These are phyloP conservation scores for Cochlearia excelsa DNA, from an alignment of 345 rosid species.

Conservation along the genomic window DNA sequence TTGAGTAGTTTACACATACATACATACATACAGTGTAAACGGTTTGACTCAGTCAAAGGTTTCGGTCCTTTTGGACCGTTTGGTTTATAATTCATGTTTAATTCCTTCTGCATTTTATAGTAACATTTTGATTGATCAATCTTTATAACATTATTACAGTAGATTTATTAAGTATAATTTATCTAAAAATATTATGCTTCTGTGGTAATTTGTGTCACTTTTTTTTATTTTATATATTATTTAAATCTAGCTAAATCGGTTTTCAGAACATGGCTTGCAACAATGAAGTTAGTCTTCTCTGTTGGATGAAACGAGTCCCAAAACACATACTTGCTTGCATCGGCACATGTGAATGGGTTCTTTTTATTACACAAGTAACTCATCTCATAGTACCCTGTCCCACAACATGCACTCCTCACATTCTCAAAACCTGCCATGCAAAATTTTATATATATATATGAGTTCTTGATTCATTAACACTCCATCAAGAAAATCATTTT, in stretches of 20 bases:
- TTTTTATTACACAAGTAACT: slow-evolving; percentile 50
- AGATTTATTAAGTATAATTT: too few relatives aligned
- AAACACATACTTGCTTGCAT: slow-evolving; percentile 53
- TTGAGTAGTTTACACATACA: neutral
- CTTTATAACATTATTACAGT: too few relatives aligned
- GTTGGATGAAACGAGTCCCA: slow-evolving; percentile 79
- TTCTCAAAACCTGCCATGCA: slow-evolving; percentile 51
- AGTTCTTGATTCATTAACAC: too few relatives aligned
- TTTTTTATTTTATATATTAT: slow-evolving; percentile 2
- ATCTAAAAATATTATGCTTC: too few relatives aligned
- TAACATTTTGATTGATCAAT: too few relatives aligned
- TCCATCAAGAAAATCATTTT: neutral
- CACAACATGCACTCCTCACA: slow-evolving; percentile 60
- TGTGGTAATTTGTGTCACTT: too few relatives aligned
- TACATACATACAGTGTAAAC: neutral
- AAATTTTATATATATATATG: too few relatives aligned
- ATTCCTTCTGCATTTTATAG: too few relatives aligned
- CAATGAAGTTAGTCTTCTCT: slow-evolving; percentile 49
- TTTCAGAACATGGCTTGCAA: slow-evolving; percentile 43
- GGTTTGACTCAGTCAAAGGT: neutral
- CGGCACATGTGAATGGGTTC: slow-evolving; percentile 56
- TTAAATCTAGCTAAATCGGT: slow-evolving; percentile 39
- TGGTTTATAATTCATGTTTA: too few relatives aligned
- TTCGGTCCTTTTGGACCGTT: too few relatives aligned
- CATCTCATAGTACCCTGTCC: slow-evolving; percentile 66